Conservation (phyloP, 2,329 filamentous ascomycete species). For the Scleromitrula shiraiana region DNA sequence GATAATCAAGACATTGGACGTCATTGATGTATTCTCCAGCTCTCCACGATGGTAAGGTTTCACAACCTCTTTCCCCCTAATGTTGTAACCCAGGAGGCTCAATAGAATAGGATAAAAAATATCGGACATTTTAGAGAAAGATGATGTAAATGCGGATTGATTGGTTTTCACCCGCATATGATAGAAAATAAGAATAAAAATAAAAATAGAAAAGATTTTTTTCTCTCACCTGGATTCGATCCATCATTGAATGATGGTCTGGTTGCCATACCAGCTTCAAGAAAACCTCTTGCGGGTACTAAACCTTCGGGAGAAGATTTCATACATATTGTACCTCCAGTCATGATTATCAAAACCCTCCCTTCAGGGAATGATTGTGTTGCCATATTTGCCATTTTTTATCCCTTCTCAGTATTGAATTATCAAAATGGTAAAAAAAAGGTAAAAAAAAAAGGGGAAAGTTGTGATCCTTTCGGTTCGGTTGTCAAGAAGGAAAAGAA, state of each 20-base stretch:
- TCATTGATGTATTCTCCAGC: constrained; percentile 2
- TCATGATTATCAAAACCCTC: constrained; percentile 59
- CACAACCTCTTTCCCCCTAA: neutral
- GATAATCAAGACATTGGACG: constrained; percentile 4
- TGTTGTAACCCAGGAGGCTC: neutral
- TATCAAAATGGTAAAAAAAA: too few species aligned
- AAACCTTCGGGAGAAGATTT: constrained; percentile 56
- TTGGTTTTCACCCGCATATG: too few species aligned
- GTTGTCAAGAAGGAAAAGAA: too few species aligned
- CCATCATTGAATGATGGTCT: constrained; percentile 63
- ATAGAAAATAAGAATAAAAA: neutral
- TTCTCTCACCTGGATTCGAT: constrained; percentile 38
- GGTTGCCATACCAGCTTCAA: constrained; percentile 56
- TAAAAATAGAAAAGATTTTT: neutral
- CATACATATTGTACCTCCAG: constrained; percentile 64
- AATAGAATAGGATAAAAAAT: neutral
- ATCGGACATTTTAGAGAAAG: too few species aligned
- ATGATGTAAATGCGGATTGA: too few species aligned
- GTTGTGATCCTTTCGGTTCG: too few species aligned
- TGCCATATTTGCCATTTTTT: neutral
- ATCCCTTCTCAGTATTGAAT: too few species aligned
- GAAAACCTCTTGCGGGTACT: constrained; percentile 51
- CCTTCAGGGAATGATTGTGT: constrained; percentile 40
- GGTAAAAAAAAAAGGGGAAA: too few species aligned
- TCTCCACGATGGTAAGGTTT: neutral